Percentiles rank a stretch among this genome's conserved stretches.
phyloP scores from a whole-genome alignment of 805 yeast genomes.

The Starmera amethionina region DNA sequence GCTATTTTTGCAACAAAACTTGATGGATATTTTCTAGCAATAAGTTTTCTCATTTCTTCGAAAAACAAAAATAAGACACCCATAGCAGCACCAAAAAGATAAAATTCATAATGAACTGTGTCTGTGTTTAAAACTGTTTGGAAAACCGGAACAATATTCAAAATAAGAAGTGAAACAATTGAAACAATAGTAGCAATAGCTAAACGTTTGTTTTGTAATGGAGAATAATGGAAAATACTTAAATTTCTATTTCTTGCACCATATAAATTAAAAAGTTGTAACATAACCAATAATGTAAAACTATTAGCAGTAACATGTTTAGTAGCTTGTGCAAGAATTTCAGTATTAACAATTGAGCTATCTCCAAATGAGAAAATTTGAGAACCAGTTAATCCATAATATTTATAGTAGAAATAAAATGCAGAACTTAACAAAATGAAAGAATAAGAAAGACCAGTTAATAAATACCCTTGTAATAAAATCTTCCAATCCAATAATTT shows the following conservation, averaged over 20 bases:
- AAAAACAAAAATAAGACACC: constrained; percentile 28
- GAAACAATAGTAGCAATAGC: constrained; percentile 27
- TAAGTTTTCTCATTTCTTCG: constrained; percentile 34
- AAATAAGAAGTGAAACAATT: constrained; percentile 28
- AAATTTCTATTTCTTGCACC: constrained; percentile 32
- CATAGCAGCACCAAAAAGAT: constrained; percentile 35
- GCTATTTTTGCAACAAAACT: constrained; percentile 29
- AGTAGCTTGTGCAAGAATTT: constrained; percentile 14
- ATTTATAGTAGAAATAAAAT: constrained; percentile 27
- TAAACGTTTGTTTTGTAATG: constrained; percentile 23
- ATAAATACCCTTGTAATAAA: constrained; percentile 32
- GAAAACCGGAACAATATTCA: constrained; percentile 32
- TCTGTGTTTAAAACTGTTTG: constrained; percentile 26
- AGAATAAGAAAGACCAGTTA: constrained; percentile 30
- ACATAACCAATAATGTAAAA: constrained; percentile 35
- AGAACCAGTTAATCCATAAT: constrained; percentile 25
- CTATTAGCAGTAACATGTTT: constrained; percentile 33
- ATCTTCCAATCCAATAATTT: constrained; percentile 29
- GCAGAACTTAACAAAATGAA: constrained; percentile 31
- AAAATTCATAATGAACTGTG: constrained; percentile 34
- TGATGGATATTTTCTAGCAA: constrained; percentile 27
- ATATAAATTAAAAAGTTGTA: constrained; percentile 37
- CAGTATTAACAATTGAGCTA: constrained; percentile 16
- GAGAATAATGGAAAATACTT: constrained; percentile 32
- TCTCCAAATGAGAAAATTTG: constrained; percentile 28